Evolutionary conservation across 163 green algal species (phyloP), one percentile per base, ranked within the genome.

Genomic region (Chlamydomonas reinhardtii): DNA sequence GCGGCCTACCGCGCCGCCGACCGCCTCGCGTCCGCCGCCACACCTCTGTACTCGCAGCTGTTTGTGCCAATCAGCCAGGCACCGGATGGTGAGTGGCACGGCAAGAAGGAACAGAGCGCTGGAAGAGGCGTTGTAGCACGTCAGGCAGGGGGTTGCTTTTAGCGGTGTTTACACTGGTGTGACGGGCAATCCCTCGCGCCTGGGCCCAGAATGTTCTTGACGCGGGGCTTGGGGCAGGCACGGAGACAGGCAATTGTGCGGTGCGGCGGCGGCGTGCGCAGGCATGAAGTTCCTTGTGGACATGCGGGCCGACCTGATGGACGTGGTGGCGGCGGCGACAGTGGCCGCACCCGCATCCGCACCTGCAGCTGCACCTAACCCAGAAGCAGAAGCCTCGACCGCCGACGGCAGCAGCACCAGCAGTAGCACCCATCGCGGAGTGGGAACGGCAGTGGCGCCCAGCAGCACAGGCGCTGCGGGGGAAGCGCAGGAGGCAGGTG

Each of bases 281-380:
- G 82, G 82, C 37, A 82, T 87, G 61, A 82, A 82, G 72, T 87
- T 81, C 82, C 72, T 87, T 61, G 82, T 87, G 29, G 82, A 82
- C 72, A 59, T 87, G 82, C 59, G 82, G 19, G 72, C 72, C 0
- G 82, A 87, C 31, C 59, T 87, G 32, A 31, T 87, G 72, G 19
- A 52, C 34, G 59, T 87, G 61, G 39, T 37, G 35, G 69, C 69
- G 6, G 27, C 32, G 48, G 29, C 39, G 39, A 48, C 39, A 71
- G 66, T 31, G 37, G 62, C 35, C 19, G 61, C 2, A 9, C 39
- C 20, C 17, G 74, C 15, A n/a, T 24, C 25, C 48, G 73, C 15
- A 43, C 43, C 43, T 16, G 8, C 43, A 11, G 43, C 43, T 16
- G 8, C n/a, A n/a, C n/a, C n/a, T n/a, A n/a, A n/a, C n/a, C n/a